These are phyloP conservation scores for Fomitopsis palustris DNA, from an alignment of 1,284 basidiomycete genomes.

Conservation along the genomic window DNA sequence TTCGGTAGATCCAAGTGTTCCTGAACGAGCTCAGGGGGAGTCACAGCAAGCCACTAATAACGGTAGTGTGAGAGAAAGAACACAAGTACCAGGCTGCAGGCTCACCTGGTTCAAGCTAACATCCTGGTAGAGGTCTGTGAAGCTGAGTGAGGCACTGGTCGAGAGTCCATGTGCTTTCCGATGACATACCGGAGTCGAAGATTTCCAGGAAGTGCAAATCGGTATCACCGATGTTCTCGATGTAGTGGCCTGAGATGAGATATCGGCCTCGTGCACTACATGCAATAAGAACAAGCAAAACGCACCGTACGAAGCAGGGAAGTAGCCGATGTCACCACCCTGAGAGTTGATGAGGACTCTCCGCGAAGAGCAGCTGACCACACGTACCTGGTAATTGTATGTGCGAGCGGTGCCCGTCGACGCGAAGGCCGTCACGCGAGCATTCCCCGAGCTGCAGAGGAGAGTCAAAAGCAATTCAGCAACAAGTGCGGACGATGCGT, in stretches of 20 bases:
- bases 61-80: constrained; percentile 1
- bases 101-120: constrained; percentile 57
- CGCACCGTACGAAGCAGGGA: constrained; percentile 53
- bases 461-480: background rate
- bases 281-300: background rate
- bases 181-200: constrained; percentile 49
- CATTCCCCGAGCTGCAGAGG: constrained; percentile 45
- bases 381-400: constrained; percentile 57
- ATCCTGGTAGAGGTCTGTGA: constrained; percentile 53
- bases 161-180: background rate
- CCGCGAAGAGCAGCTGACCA: background rate
- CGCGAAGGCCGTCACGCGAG: constrained; percentile 64
- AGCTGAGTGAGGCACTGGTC: background rate
- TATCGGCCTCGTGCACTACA: background rate
- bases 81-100: background rate
- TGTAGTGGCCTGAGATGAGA: constrained; percentile 46
- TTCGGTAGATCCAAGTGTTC: constrained; percentile 54
- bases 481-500: constrained; percentile 12
- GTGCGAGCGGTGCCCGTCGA: constrained; percentile 59
- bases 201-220: constrained; percentile 64
- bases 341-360: constrained; percentile 19
- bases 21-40: constrained; percentile 61
- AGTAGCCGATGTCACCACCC: constrained; percentile 64
- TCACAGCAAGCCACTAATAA: constrained; percentile 61
- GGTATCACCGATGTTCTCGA: constrained; percentile 69